These are phyloP conservation scores for Pulicaria dysenterica DNA, from an alignment of 129 eudicot genomes.

Conservation along the genomic window DNA sequence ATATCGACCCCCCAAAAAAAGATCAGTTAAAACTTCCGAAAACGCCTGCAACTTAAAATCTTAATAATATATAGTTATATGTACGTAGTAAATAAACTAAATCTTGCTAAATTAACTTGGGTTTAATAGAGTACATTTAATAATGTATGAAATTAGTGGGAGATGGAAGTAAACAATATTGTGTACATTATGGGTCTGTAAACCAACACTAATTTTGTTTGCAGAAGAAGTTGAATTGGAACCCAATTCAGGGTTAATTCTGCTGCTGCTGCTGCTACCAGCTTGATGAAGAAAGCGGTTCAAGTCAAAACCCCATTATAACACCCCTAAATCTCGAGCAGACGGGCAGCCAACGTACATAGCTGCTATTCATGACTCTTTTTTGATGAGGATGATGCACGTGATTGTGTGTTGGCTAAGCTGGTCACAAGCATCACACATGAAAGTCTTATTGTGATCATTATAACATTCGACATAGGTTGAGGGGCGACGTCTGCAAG, in stretches of 20 bases:
- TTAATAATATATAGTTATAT: too few species aligned
- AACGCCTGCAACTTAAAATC: not conserved
- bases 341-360: constrained; percentile 78
- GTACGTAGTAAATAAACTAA: too few species aligned
- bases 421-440: constrained; percentile 73
- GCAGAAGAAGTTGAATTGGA: constrained; percentile 18
- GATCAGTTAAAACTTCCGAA: too few species aligned
- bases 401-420: constrained; percentile 40
- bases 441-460: constrained; percentile 53
- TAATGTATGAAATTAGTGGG: too few species aligned
- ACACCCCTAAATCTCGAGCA: constrained; percentile 62
- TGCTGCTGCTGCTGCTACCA: constrained; percentile 12
- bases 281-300: constrained; percentile 31
- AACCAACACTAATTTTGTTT: constrained; percentile 3
- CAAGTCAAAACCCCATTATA: constrained; percentile 70
- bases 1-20: not conserved
- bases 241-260: constrained; percentile 27
- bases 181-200: constrained; percentile 11
- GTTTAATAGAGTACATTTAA: too few species aligned
- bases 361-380: constrained; percentile 48
- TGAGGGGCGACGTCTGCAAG: constrained; percentile 51
- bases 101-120: too few species aligned
- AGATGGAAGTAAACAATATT: too few species aligned
- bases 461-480: constrained; percentile 51
- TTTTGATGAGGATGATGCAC: constrained; percentile 44